These are phyloP conservation scores for Arthrinium phaeospermum DNA, from an alignment of 2,329 filamentous ascomycete species.

Conservation along the genomic window DNA sequence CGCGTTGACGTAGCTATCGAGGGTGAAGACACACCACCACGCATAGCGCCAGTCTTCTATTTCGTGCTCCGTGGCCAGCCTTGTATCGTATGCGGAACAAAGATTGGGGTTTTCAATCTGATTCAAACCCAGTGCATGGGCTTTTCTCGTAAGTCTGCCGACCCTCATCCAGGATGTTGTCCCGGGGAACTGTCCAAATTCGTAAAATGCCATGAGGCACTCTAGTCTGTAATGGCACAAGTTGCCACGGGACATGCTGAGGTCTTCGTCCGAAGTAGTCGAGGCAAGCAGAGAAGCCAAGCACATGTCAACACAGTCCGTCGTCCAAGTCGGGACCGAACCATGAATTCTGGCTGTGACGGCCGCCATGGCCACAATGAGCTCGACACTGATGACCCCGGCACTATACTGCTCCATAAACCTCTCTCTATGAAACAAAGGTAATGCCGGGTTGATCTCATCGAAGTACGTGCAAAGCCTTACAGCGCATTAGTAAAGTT, in stretches of 20 bases:
- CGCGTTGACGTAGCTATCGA: slow-evolving; percentile 44
- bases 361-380: slow-evolving; percentile 36
- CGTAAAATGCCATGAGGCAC: slow-evolving; percentile 43
- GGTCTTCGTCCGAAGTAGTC: slow-evolving; percentile 25
- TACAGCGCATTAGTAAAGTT: not conserved
- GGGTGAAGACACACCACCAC: slow-evolving; percentile 44
- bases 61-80: slow-evolving; percentile 33
- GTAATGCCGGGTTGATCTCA: slow-evolving; percentile 37
- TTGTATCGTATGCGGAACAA: slow-evolving; percentile 33
- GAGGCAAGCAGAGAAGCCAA: slow-evolving; percentile 31
- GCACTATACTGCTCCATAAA: slow-evolving; percentile 36
- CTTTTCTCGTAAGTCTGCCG: slow-evolving; percentile 40
- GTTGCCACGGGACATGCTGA: slow-evolving; percentile 8
- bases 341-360: slow-evolving; percentile 37
- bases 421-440: slow-evolving; percentile 34
- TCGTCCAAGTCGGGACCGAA: slow-evolving; percentile 30
- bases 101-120: slow-evolving; percentile 39
- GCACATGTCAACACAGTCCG: slow-evolving; percentile 32
- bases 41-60: slow-evolving; percentile 42
- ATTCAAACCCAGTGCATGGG: slow-evolving; percentile 40
- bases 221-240: slow-evolving; percentile 40
- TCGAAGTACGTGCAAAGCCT: slow-evolving; percentile 37
- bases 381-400: slow-evolving; percentile 28
- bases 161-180: slow-evolving; percentile 40
- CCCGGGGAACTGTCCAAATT: slow-evolving; percentile 44